Evolutionary conservation across 1,284 basidiomycete genomes (phyloP).

Genomic region (Trametes polyzona): DNA sequence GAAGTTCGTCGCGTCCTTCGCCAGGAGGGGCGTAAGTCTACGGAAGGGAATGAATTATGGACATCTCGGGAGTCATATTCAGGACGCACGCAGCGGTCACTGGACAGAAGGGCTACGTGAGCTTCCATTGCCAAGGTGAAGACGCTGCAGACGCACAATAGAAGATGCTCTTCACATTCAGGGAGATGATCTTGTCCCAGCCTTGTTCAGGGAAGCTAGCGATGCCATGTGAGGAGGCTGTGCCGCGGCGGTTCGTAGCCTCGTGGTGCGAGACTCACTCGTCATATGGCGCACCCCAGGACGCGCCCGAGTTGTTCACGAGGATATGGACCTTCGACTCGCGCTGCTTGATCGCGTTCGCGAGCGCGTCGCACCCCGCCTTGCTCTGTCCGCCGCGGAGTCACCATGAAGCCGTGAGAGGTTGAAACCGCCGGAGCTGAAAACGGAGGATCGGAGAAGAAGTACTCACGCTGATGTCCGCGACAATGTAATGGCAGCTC

Average conservation of each 20-base stretch:
- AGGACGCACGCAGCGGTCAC: slow-evolving; percentile 66
- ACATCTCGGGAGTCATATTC: no score
- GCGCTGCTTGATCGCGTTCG: slow-evolving; percentile 66
- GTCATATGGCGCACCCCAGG: slow-evolving; percentile 80
- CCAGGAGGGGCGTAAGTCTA: slow-evolving; percentile 65
- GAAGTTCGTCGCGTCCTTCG: slow-evolving; percentile 65
- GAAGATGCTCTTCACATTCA: slow-evolving; percentile 82
- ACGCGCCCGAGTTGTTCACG: slow-evolving; percentile 80
- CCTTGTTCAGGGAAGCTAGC: slow-evolving; percentile 75
- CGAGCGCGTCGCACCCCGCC: slow-evolving; percentile 80
- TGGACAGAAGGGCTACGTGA: slow-evolving; percentile 28
- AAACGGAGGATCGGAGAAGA: no score
- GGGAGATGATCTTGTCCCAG: slow-evolving; percentile 81
- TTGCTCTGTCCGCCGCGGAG: no score
- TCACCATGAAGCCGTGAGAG: no score
- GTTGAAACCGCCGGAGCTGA: no score
- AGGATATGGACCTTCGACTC: slow-evolving; percentile 78
- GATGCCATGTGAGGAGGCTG: not conserved
- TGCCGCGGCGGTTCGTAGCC: not conserved
- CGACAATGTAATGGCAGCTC: slow-evolving; percentile 71
- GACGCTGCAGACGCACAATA: slow-evolving; percentile 60
- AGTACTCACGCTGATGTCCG: slow-evolving; percentile 68
- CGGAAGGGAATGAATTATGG: slow-evolving; percentile 19
- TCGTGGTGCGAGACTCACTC: no score
- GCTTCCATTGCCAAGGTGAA: not conserved